These are phyloP conservation scores for Zygoascus flipseniorum DNA, from an alignment of 805 yeast species.

Conservation along the genomic window DNA sequence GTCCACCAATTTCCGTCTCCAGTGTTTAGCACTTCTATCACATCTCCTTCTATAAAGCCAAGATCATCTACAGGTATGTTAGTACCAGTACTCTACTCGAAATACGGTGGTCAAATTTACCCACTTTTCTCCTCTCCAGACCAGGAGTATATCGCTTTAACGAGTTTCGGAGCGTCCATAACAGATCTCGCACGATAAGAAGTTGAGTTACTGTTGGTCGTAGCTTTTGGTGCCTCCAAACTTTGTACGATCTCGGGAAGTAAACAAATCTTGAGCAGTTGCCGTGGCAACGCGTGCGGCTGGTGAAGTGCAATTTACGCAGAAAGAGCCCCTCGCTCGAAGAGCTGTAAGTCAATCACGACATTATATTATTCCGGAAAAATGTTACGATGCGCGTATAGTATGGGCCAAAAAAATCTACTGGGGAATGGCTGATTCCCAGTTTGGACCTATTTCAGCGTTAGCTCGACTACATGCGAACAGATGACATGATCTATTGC, in stretches of 20 bases:
- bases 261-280: neutral
- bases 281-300: neutral
- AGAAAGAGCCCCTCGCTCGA: no score
- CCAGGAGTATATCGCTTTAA: constrained; percentile 84
- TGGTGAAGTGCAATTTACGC: no score
- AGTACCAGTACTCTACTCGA: neutral
- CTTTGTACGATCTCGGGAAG: neutral
- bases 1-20: constrained; percentile 93
- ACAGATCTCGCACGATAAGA: neutral
- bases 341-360: no score
- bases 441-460: no score
- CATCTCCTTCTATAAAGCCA: constrained; percentile 90
- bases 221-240: neutral
- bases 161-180: constrained; percentile 53
- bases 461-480: no score
- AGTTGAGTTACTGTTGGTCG: neutral
- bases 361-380: no score
- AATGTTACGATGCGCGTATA: no score
- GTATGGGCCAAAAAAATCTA: no score
- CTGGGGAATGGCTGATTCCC: no score
- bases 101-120: constrained; percentile 4
- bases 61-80: constrained; percentile 41
- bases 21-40: constrained; percentile 69
- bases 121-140: constrained; percentile 75
- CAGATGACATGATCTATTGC: no score